Evolutionary conservation across 2,329 filamentous ascomycete species (phyloP).

Genomic region (Talaromyces sp.): DNA sequence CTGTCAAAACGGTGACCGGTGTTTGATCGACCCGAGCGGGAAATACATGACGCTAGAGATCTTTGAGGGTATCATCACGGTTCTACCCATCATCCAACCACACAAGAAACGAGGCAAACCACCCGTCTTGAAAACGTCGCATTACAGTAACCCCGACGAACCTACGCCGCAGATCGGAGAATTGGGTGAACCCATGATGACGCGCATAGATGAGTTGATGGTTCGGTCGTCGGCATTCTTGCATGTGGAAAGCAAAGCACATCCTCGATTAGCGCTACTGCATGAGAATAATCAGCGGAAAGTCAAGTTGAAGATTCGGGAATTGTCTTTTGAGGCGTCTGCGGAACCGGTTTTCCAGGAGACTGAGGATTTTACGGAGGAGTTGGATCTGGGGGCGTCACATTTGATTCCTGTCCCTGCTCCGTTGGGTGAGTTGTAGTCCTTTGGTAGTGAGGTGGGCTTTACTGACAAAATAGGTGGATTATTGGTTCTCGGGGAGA

Average conservation of each 20-base stretch:
- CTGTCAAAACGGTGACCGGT: slow-evolving; percentile 77
- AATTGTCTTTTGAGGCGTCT: slow-evolving; percentile 51
- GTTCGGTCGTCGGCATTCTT: slow-evolving; percentile 66
- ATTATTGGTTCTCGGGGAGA: slow-evolving; percentile 73
- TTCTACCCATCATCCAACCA: slow-evolving; percentile 59
- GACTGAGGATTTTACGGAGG: slow-evolving; percentile 49
- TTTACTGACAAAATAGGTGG: slow-evolving; percentile 52
- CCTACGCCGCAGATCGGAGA: slow-evolving; percentile 46
- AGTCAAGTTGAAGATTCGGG: slow-evolving; percentile 54
- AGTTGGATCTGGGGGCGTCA: slow-evolving; percentile 58
- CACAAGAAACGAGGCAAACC: slow-evolving; percentile 43
- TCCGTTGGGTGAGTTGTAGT: slow-evolving; percentile 47
- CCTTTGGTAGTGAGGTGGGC: neutral
- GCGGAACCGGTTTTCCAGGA: slow-evolving; percentile 54
- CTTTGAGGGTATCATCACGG: slow-evolving; percentile 65
- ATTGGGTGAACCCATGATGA: slow-evolving; percentile 59
- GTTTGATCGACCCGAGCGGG: slow-evolving; percentile 77
- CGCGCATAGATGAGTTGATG: slow-evolving; percentile 64
- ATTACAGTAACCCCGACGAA: slow-evolving; percentile 20
- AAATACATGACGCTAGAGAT: slow-evolving; percentile 64
- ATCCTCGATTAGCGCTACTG: slow-evolving; percentile 62
- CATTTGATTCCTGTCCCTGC: slow-evolving; percentile 60
- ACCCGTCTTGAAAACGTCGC: slow-evolving; percentile 21
- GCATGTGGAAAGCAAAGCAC: slow-evolving; percentile 49
- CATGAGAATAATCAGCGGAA: slow-evolving; percentile 61